Base-by-base conservation (phyloP, 2,329 filamentous ascomycete species). In the Ceratocystis papillata region DNA sequence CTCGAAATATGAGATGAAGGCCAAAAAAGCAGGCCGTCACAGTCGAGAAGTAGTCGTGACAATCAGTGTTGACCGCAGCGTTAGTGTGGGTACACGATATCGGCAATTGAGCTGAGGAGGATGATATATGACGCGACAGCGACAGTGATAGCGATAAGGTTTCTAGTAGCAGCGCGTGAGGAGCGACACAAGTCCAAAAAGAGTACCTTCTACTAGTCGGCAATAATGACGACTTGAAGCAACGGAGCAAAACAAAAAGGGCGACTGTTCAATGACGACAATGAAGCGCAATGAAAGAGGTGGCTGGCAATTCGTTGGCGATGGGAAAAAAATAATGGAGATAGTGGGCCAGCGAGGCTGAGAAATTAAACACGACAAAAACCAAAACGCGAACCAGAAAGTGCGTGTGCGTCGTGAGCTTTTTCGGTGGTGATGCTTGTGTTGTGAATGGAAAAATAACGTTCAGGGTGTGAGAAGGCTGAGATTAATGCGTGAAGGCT, bases 1-100 rank as follows among this genome's bases (percentile, higher is more conserved):
- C 30, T 53, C 15, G 33, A 53, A 20, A 12, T 20, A 48, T 20
- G 62, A 48, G 25, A 53, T 53, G 62, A 44, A n/a, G 53, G 53
- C 25, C 53, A 57, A 28, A 8, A 20, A 59, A 17, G 12, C 28
- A 59, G 17, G 25, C 5, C 25, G 53, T 20, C 48, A 59, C 25
- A 5, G 53, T 59, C 53, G 53, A 33, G 53, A 33, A 57, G 53
- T 15, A n/a, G 53, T 59, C 28, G 53, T 59, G 28, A 30, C 25
- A 59, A 20, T 41, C 37, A 41, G 37, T 53, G 53, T 30, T 8
- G 53, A 25, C 53, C 15, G 28, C 53, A 33, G 17, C 33, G 53
- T 30, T 59, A 7, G 6, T 33, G 53, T 30, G 28, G 53, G 37
- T 30, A 30, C 53, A 59, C 53, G 28, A 30, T 20, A 30, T 33